These are phyloP conservation scores for Aspergillus sp. DNA, from an alignment of 2,329 filamentous ascomycete species.

Conservation along the genomic window DNA sequence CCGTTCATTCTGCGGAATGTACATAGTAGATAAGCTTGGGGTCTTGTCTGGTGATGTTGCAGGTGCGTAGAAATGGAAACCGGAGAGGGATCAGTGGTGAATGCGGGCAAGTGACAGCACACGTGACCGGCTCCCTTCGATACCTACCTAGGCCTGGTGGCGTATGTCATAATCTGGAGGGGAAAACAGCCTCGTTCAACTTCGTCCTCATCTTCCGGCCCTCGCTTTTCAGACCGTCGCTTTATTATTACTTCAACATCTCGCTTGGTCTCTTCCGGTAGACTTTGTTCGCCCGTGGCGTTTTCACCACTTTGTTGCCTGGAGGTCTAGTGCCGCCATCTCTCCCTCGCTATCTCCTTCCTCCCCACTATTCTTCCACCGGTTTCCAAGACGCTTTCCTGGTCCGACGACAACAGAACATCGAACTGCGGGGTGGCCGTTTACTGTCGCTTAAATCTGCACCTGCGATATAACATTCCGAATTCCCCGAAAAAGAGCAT, in stretches of 20 bases:
- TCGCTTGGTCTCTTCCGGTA: background rate
- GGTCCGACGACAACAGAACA: background rate
- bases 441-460: background rate
- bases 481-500: background rate
- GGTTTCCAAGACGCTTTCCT: constrained; percentile 7
- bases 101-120: background rate
- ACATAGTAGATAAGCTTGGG: constrained; percentile 2
- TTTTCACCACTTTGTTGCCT: background rate
- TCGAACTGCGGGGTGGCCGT: background rate
- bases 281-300: background rate
- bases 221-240: background rate
- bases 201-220: constrained; percentile 2
- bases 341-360: constrained; percentile 1
- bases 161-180: constrained; percentile 37
- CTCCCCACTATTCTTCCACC: constrained; percentile 8
- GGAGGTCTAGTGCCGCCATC: background rate
- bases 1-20: constrained; percentile 39
- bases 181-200: constrained; percentile 20
- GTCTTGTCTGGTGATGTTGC: background rate
- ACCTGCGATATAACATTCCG: background rate
- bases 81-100: background rate
- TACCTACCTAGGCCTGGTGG: constrained; percentile 24
- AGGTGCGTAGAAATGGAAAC: background rate
- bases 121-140: constrained; percentile 34
- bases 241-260: background rate